Evolutionary conservation across 2,329 filamentous ascomycete genomes (phyloP).

Genomic region (Hypoxylon sp.): DNA sequence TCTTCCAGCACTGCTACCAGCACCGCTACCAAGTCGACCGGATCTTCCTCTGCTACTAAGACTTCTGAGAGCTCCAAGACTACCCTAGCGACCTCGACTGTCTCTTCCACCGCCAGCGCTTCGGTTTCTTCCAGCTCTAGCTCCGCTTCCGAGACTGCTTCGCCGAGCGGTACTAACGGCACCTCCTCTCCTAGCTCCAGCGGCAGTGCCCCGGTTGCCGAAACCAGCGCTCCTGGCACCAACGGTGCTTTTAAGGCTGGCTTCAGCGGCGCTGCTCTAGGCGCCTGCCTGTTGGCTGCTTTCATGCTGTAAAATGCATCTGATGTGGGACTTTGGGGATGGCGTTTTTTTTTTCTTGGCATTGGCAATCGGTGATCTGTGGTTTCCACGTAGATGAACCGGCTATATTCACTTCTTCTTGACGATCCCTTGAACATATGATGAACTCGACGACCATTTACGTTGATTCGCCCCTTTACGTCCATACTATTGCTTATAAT

Average conservation of each 20-base stretch:
- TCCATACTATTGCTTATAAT: slow-evolving; percentile 51
- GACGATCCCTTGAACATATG: slow-evolving; percentile 46
- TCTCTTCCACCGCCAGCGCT: slow-evolving; percentile 26
- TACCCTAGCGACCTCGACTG: slow-evolving; percentile 38
- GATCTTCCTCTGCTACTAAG: slow-evolving; percentile 45
- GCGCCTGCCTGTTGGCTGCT: slow-evolving; percentile 49
- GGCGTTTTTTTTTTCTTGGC: slow-evolving; percentile 26
- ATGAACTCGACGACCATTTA: slow-evolving; percentile 38
- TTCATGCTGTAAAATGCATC: slow-evolving; percentile 48
- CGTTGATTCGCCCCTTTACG: slow-evolving; percentile 30
- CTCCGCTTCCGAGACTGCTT: slow-evolving; percentile 26
- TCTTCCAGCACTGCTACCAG: slow-evolving; percentile 36
- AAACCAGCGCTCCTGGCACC: slow-evolving; percentile 36
- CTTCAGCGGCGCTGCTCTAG: slow-evolving; percentile 48
- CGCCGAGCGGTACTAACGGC: slow-evolving; percentile 21
- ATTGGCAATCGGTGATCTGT: slow-evolving; percentile 40
- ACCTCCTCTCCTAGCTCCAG: slow-evolving; percentile 18
- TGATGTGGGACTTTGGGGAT: slow-evolving; percentile 20
- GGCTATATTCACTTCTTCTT: slow-evolving; percentile 47
- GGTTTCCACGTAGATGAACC: slow-evolving; percentile 45
- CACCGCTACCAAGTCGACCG: slow-evolving; percentile 34
- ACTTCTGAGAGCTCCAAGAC: slow-evolving; percentile 34
- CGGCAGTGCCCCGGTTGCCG: slow-evolving; percentile 25
- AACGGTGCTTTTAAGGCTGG: slow-evolving; percentile 48
- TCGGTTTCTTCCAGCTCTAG: slow-evolving; percentile 30